Base-by-base conservation (phyloP, 176 grass and related monocot genomes). In the Musa beccarii region DNA sequence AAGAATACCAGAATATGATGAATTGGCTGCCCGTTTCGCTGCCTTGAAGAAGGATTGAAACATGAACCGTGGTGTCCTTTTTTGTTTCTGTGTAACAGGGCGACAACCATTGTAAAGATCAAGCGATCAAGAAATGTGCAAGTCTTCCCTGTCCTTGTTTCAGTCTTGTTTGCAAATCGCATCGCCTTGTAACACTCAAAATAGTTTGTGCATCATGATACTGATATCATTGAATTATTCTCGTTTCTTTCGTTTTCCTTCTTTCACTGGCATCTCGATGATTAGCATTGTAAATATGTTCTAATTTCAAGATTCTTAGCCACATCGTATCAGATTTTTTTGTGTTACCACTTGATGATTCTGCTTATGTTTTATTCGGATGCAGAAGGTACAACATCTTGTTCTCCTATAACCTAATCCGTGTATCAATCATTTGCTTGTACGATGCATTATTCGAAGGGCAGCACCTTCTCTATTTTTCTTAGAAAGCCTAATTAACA, bases 1-100 rank as follows among this genome's bases (percentile, higher is more conserved):
- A 2, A 84, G 84, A 11, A 72, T 86, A 79, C 87, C 84, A 0
- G 80, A 83, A 66, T 87, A 87, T 11, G 87, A 93, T 4, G 87
- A 89, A 13, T 76, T 89, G 34, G 85, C 87, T 26, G 87, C 85
- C 0, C 87, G 80, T 24, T 76, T 93, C 80, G 82, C 79, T 13
- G 82, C 84, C 14, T 15, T 83, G 85, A 83, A 76, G 77, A 85
- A 79, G 8, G 70, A 53, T 51, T 89, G 80, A 89, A 14, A 61
- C 65, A 13, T 34, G 12, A 68, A 29, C 1, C 6, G 3, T 1
- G 29, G 29, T 29, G 29, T 3, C 29, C 8, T 68, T 1, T 61
- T 7, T 19, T 61, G 17, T 1, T 61, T 61, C 16, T 5, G 21
- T 5, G 8, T 17, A 20, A 15, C 4, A 6, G n/a, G 57, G 57